Evolutionary conservation across 2,329 filamentous ascomycete species (phyloP), one percentile per base, ranked within the genome.

Genomic region (Drechslerella coelobrocha): DNA sequence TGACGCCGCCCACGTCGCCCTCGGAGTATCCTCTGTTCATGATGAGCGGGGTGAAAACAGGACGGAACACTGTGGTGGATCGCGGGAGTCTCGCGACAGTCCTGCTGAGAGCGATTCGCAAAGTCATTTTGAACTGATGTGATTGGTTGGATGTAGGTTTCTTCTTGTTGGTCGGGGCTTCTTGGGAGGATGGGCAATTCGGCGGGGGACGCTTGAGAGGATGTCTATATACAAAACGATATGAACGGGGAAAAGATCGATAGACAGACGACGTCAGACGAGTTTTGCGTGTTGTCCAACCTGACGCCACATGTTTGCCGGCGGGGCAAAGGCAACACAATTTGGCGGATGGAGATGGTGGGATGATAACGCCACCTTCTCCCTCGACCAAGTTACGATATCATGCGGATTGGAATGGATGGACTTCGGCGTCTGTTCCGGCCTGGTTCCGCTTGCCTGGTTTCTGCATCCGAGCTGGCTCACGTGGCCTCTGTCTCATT

Each of bases 141-240:
- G n/a, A n/a, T n/a, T n/a, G n/a, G n/a, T 54, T 55, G 47, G 41
- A 37, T 57, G 10, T 23, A 3, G 31, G 27, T 41, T 53, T 17
- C 9, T 60, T 29, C 53, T 73, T 65, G 73, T 61, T 74, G 55
- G 69, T 75, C 72, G 72, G 60, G 43, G 68, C 61, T 54, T 61
- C 55, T 51, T 37, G 14, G 14, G 21, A 9, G n/a, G 29, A 27
- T 26, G 47, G 34, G n/a, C 17, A 27, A 17, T 21, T 4, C 5
- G 19, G 55, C 6, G n/a, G 37, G n/a, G 23, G 24, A 21, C 51
- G 39, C 27, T 24, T 53, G 17, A 45, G 12, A 5, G 5, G 34
- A 6, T 14, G 12, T 4, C 12, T 14, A 14, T 65, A 59, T 57
- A 57, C 48, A 65, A 37, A 34, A 48, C 8, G 31, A 26, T 31